Evolutionary conservation across 805 yeast species (phyloP).

Genomic region (Candida takata): DNA sequence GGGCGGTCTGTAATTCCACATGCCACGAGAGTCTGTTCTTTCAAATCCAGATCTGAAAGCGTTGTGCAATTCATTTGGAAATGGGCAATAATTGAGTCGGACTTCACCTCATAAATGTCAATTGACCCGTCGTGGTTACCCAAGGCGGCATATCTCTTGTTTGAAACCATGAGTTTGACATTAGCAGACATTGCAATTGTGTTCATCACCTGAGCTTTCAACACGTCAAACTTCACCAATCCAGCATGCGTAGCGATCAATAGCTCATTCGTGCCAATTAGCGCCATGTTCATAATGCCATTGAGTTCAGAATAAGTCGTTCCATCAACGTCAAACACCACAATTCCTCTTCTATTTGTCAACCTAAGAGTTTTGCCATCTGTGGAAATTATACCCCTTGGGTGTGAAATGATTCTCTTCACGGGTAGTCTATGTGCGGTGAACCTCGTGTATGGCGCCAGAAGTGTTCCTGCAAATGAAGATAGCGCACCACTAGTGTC

Average conservation of each 20-base stretch:
- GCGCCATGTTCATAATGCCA: constrained; percentile 26
- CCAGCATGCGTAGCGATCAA: constrained; percentile 36
- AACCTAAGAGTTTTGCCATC: constrained; percentile 45
- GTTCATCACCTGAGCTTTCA: constrained; percentile 30
- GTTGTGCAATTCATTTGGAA: constrained; percentile 57
- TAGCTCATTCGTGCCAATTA: constrained; percentile 34
- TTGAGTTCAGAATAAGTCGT: constrained; percentile 25
- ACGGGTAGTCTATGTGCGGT: constrained; percentile 45
- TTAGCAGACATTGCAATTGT: constrained; percentile 36
- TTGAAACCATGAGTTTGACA: constrained; percentile 41
- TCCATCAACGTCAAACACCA: constrained; percentile 26
- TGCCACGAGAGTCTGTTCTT: constrained; percentile 62
- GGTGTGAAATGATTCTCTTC: constrained; percentile 45
- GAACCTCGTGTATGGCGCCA: constrained; percentile 53
- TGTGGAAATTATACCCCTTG: constrained; percentile 52
- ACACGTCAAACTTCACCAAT: constrained; percentile 37
- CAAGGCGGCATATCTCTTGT: constrained; percentile 46
- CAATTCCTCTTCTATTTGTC: constrained; percentile 51
- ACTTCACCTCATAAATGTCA: constrained; percentile 55
- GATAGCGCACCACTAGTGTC: constrained; percentile 43
- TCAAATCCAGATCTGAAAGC: constrained; percentile 56
- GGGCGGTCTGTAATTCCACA: constrained; percentile 73
- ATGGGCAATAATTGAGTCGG: constrained; percentile 40
- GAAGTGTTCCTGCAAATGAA: constrained; percentile 37
- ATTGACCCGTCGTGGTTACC: constrained; percentile 55